Conservation (phyloP, 2,329 filamentous ascomycete genomes). For the Talaromyces sp. region DNA sequence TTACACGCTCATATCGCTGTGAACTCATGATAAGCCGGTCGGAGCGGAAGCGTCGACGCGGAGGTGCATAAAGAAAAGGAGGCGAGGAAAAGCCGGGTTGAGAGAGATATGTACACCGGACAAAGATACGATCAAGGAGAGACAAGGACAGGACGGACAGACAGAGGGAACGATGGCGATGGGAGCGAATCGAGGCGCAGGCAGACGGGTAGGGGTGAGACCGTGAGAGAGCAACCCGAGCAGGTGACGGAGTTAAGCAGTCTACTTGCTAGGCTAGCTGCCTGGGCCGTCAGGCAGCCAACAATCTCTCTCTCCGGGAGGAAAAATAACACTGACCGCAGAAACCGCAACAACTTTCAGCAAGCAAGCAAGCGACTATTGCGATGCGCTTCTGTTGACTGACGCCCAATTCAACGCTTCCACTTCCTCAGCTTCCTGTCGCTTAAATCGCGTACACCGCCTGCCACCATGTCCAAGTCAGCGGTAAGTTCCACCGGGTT, state of each 20-base stretch:
- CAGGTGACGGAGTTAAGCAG: conserved; percentile 7
- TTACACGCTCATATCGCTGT: conserved; percentile 47
- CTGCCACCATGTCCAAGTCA: conserved; percentile 22
- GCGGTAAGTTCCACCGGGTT: conserved; percentile 18
- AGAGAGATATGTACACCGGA: neutral
- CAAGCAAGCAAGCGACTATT: conserved; percentile 18
- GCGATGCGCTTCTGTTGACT: neutral
- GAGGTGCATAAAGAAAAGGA: conserved; percentile 9
- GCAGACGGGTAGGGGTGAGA: neutral
- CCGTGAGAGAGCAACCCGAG: too few relatives aligned
- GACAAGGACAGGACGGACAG: conserved; percentile 6
- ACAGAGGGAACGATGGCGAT: conserved; percentile 5
- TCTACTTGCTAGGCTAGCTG: conserved; percentile 3
- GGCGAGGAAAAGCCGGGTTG: neutral
- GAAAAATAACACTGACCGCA: neutral
- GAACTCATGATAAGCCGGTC: conserved; percentile 46
- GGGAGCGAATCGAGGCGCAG: conserved; percentile 4
- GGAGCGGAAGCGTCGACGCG: conserved; percentile 22
- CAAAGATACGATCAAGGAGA: conserved; percentile 6
- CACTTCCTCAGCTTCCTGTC: neutral
- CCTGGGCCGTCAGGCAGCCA: conserved; percentile 3
- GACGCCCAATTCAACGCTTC: neutral
- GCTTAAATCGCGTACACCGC: neutral
- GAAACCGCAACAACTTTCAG: conserved; percentile 27
- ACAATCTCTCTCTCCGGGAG: neutral